Evolutionary conservation across 1,139 yeast genomes (phyloP), one percentile per base, ranked within the genome.

Genomic region (Nakaseomyces sp.): DNA sequence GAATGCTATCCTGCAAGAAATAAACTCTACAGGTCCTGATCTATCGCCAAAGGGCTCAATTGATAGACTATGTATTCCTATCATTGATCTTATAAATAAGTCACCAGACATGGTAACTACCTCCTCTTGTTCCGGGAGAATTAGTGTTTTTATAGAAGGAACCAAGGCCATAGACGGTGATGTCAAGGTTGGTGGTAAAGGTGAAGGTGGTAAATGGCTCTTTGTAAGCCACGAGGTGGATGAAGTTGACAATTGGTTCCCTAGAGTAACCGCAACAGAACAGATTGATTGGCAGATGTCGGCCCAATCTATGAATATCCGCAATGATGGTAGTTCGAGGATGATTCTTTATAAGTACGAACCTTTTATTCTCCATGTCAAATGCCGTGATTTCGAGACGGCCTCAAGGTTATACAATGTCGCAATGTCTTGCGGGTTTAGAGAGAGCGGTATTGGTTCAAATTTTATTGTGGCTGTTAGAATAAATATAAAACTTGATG

Each of bases 81-180:
- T 86, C 19, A 84, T 86, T 47, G 62, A 75, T 16, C 63, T 79
- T 29, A 81, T 86, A 53, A 86, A 86, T 55, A 53, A 72, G 1
- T 76, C 77, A 51, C 55, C 64, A 0, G 78, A 82, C 53, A 74
- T 83, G 79, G 91, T 86, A 7, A 86, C 95, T 2, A 85, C 95
- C 0, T 83, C 94, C 1, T 81, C 93, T 12, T 86, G 96, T 52
- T 84, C 95, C 0, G 96, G 96, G 1, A 67, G 96, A 57, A 81
- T 86, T 1, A 79, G 89, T 45, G 87, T 86, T 0, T 86, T 82
- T 57, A 63, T 81, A 3, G 95, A 85, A 58, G 95, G 95, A 1
- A 45, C 52, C 0, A 68, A 69, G 41, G 37, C 47, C 3, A 48
- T 47, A 7, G 53, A 49, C 15, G 55, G 49, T 9, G 45, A 47